phyloP scores from a whole-genome alignment of 768 basidiomycete genomes.

The Auricularia sp. region DNA sequence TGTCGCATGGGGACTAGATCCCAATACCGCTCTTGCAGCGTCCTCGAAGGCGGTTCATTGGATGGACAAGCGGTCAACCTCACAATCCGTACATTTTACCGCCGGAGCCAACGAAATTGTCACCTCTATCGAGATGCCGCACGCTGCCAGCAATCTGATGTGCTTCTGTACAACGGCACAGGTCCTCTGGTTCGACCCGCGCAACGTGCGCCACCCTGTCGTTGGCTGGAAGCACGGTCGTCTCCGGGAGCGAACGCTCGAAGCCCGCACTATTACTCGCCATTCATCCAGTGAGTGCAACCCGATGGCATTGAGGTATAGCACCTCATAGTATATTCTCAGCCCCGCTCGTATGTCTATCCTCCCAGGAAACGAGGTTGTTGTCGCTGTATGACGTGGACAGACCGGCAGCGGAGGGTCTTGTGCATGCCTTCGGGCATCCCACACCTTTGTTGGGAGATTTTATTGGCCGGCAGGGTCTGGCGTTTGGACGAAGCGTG shows the following conservation, averaged over 20 bases:
- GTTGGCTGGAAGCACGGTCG: constrained; percentile 54
- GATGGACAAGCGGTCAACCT: neutral
- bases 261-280: constrained; percentile 18
- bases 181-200: constrained; percentile 61
- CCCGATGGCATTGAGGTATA: neutral
- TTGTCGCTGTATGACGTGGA: constrained; percentile 58
- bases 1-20: constrained; percentile 4
- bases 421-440: constrained; percentile 33
- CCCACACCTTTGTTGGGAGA: constrained; percentile 37
- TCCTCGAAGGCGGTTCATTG: constrained; percentile 15
- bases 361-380: constrained; percentile 48
- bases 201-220: constrained; percentile 47
- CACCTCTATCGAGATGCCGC: constrained; percentile 43
- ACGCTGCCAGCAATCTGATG: constrained; percentile 32
- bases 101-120: constrained; percentile 26
- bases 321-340: constrained; percentile 1
- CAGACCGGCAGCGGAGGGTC: constrained; percentile 20
- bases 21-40: constrained; percentile 25
- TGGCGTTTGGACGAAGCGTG: constrained; percentile 22
- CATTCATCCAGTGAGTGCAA: neutral
- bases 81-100: neutral
- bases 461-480: constrained; percentile 22
- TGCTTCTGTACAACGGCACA: constrained; percentile 51
- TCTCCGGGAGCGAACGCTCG: constrained; percentile 48
- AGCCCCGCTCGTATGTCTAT: constrained; percentile 48